Evolutionary conservation across 2,329 filamentous ascomycete genomes (phyloP), one percentile per base, ranked within the genome.

Genomic region (Penicillium capsulatum): DNA sequence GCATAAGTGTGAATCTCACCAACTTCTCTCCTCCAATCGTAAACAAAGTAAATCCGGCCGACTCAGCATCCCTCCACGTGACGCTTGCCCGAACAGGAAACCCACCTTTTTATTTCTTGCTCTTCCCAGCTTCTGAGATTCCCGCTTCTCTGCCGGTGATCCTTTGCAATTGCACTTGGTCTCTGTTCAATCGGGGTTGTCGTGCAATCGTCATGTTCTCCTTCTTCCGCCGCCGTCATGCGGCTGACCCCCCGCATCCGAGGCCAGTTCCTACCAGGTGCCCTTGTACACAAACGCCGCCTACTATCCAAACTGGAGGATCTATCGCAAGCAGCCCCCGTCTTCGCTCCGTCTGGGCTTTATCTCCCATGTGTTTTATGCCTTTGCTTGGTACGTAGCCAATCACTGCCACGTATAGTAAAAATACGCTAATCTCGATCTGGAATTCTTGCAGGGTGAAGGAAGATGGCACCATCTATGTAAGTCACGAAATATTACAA

Each of bases 311-410:
- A 91, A 87, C 65, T 81, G 79, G 68, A 74, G 81, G 42, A 78
- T 88, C 51, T 88, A 89, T 65, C 74, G 76, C 40, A 77, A 82
- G 48, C 79, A 86, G 54, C 84, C 84, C 11, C 86, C 86, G 0
- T 84, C 79, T 1, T 80, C 80, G 39, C 69, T 91, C 57, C 85
- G 86, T 60, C 80, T 87, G 61, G 79, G 79, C 50, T 86, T 83
- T 55, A 81, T 91, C 55, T 89, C 83, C 51, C 83, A 88, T 58
- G 80, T 90, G 17, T 90, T 89, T 65, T 91, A 91, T 60, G 84
- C 86, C 9, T 90, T 86, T 75, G 85, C 85, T 42, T 76, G 71
- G 74, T 76, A 64, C 54, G 40, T 46, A 48, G 36, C 38, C 47
- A 53, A 53, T 50, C 46, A 54, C 36, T 35, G 36, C 6, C 13